These are phyloP conservation scores for Neurospora sp. DNA, from an alignment of 2,329 filamentous ascomycete species.

Conservation along the genomic window DNA sequence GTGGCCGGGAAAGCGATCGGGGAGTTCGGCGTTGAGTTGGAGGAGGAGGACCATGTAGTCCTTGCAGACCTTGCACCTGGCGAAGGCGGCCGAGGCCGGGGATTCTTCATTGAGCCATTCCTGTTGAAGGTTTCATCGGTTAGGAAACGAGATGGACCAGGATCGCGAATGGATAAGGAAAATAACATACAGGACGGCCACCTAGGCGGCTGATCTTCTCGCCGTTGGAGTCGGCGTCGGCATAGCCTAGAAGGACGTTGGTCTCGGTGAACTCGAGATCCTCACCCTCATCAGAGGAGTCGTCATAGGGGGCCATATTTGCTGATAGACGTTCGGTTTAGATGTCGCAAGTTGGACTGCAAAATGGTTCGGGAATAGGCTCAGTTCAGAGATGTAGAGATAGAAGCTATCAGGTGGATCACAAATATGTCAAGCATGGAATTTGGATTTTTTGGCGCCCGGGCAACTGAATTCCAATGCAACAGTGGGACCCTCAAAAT, in stretches of 20 bases:
- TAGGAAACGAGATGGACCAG: constrained; percentile 11
- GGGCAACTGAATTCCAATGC: not conserved
- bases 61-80: constrained; percentile 81
- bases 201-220: constrained; percentile 84
- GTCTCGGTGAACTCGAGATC: constrained; percentile 66
- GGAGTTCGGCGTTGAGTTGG: constrained; percentile 84
- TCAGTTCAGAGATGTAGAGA: not conserved
- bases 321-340: not conserved
- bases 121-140: constrained; percentile 31
- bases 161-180: not conserved
- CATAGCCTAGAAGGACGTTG: constrained; percentile 82
- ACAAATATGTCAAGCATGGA: not conserved
- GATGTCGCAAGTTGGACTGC: not conserved
- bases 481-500: constrained; percentile 11
- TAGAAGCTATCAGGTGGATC: not conserved
- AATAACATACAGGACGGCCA: constrained; percentile 63
- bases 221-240: constrained; percentile 65
- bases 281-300: constrained; percentile 68
- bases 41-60: constrained; percentile 74
- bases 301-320: constrained; percentile 70
- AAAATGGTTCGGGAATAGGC: not conserved
- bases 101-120: constrained; percentile 70
- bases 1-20: constrained; percentile 75
- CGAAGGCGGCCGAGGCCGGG: constrained; percentile 65
- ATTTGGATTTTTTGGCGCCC: constrained; percentile 8